Percentiles rank a stretch among this genome's conserved stretches.
phyloP scores from a whole-genome alignment of 2,329 filamentous ascomycete species.

The Epichloe elymi region DNA sequence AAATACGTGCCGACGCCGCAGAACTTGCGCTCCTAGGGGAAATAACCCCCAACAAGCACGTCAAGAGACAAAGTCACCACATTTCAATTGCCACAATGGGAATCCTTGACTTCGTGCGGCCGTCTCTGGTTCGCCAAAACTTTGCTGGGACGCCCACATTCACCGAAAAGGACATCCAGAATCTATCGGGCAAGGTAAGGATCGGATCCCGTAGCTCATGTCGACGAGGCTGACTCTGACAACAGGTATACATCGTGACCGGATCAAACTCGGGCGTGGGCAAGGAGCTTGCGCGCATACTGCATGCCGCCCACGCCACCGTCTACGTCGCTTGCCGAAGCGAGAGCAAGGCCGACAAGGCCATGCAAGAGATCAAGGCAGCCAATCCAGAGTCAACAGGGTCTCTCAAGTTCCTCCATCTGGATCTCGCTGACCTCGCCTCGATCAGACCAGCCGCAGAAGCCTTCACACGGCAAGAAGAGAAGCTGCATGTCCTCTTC shows the following conservation, averaged over 20 bases:
- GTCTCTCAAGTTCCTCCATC: slow-evolving; percentile 27
- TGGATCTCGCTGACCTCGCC: slow-evolving; percentile 30
- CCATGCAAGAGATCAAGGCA: slow-evolving; percentile 30
- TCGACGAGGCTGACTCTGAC: no score
- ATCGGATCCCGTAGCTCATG: background rate
- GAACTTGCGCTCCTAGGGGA: no score
- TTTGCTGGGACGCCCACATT: slow-evolving; percentile 12
- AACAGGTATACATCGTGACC: slow-evolving; percentile 37
- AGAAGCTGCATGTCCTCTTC: slow-evolving; percentile 26
- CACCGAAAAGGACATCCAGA: slow-evolving; percentile 51
- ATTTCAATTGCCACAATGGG: background rate
- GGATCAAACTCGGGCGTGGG: slow-evolving; percentile 32
- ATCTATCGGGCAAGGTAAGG: slow-evolving; percentile 30
- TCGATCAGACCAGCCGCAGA: slow-evolving; percentile 20
- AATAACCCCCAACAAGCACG: no score
- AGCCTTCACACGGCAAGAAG: slow-evolving; percentile 17
- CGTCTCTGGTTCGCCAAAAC: background rate
- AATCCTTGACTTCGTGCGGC: background rate
- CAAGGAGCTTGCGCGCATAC: slow-evolving; percentile 35
- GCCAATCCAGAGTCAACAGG: slow-evolving; percentile 24
- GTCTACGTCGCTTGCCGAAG: slow-evolving; percentile 42
- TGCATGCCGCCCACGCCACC: slow-evolving; percentile 39
- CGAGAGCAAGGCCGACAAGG: slow-evolving; percentile 27
- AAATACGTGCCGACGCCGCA: no score
- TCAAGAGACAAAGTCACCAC: no score